Conservation (phyloP, 495 filamentous ascomycete species). For the Lichenothelia convexa region DNA sequence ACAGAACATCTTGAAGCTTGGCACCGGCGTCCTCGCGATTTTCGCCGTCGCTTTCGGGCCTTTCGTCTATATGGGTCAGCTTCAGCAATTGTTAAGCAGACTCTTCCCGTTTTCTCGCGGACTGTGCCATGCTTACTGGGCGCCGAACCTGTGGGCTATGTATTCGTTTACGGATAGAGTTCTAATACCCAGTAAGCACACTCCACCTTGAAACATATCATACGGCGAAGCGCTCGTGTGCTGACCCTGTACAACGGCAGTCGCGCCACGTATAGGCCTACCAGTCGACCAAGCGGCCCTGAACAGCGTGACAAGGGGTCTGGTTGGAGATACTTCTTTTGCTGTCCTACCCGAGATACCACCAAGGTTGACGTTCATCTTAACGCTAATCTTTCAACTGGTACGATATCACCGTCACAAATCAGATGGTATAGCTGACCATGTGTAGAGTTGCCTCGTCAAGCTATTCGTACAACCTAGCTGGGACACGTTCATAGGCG, state of each 20-base stretch:
- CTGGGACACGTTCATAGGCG: constrained; percentile 75
- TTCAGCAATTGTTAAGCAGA: constrained; percentile 68
- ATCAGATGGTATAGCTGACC: constrained; percentile 7
- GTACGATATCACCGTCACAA: constrained; percentile 22
- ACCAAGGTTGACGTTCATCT: constrained; percentile 56
- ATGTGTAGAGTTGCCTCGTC: constrained; percentile 42
- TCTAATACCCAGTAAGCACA: constrained; percentile 60
- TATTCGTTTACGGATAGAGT: constrained; percentile 81
- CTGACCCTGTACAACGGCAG: too few species aligned
- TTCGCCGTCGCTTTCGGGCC: constrained; percentile 78
- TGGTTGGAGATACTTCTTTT: constrained; percentile 91
- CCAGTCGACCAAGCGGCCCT: constrained; percentile 53
- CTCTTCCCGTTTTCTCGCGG: constrained; percentile 90
- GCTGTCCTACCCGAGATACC: constrained; percentile 78
- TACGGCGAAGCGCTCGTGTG: too few species aligned
- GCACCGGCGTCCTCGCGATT: constrained; percentile 47
- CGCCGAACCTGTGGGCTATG: constrained; percentile 91
- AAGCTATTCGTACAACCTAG: constrained; percentile 68
- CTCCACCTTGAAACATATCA: neutral
- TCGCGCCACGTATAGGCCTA: constrained; percentile 64
- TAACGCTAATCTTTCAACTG: constrained; percentile 70
- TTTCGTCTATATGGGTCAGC: constrained; percentile 66
- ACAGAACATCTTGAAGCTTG: constrained; percentile 66
- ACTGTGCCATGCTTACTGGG: constrained; percentile 95
- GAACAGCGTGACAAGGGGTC: constrained; percentile 74